Evolutionary conservation across 2,329 filamentous ascomycete genomes (phyloP).

Genomic region (Monilinia laxa): DNA sequence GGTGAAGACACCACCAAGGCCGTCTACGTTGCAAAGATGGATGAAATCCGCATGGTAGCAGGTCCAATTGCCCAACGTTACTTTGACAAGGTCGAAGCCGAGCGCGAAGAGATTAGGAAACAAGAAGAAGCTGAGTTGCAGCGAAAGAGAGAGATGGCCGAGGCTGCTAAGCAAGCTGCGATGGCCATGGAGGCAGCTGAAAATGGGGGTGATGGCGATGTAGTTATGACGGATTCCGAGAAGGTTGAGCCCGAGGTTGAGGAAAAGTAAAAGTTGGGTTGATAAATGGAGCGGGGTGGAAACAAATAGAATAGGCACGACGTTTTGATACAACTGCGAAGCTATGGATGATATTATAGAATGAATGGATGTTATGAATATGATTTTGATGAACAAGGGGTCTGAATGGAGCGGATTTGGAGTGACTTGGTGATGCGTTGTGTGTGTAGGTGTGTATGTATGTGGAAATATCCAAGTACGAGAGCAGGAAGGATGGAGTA

Average conservation of each 20-base stretch:
- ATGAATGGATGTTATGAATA: slow-evolving; percentile 18
- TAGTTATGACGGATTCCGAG: slow-evolving; percentile 62
- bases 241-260: slow-evolving; percentile 35
- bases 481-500: too few species aligned
- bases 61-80: slow-evolving; percentile 92
- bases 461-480: too few species aligned
- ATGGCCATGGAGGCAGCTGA: slow-evolving; percentile 43
- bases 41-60: slow-evolving; percentile 87
- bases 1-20: slow-evolving; percentile 94
- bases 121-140: slow-evolving; percentile 47
- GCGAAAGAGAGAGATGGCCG: slow-evolving; percentile 54
- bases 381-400: neutral
- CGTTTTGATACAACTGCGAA: slow-evolving; percentile 9
- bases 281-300: slow-evolving; percentile 1
- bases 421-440: too few species aligned
- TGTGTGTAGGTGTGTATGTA: too few species aligned
- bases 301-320: slow-evolving; percentile 19
- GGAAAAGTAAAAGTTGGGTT: slow-evolving; percentile 29
- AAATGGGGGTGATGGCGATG: slow-evolving; percentile 51
- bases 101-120: slow-evolving; percentile 78
- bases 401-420: too few species aligned
- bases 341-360: slow-evolving; percentile 18
- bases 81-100: slow-evolving; percentile 89
- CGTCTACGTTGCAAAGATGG: slow-evolving; percentile 90
- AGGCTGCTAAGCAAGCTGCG: slow-evolving; percentile 47